These are phyloP conservation scores for Eremothecium cymbalariae DNA, from an alignment of 1,139 yeast genomes.

Conservation along the genomic window DNA sequence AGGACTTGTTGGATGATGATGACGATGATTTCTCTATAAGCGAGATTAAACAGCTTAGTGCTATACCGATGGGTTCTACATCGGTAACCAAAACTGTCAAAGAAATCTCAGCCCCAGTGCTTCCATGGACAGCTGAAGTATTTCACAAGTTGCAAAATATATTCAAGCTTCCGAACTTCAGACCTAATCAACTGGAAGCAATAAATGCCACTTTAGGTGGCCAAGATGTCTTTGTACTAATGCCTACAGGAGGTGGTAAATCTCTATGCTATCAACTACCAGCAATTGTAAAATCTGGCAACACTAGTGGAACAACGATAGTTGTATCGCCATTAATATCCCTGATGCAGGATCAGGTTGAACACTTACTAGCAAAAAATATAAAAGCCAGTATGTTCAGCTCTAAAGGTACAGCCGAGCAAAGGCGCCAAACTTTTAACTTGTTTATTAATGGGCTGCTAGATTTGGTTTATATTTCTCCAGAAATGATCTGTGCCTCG, in stretches of 20 bases:
- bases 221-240: conserved; percentile 82
- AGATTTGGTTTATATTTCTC: conserved; percentile 80
- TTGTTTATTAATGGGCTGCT: conserved; percentile 57
- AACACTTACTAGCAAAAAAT: conserved; percentile 56
- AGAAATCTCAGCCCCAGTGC: conserved; percentile 13
- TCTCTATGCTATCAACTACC: conserved; percentile 94
- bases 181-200: conserved; percentile 84
- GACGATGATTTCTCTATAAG: conserved; percentile 8
- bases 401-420: conserved; percentile 60
- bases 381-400: conserved; percentile 85
- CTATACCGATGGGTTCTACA: background rate
- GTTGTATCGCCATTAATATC: conserved; percentile 94
- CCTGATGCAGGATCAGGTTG: conserved; percentile 95
- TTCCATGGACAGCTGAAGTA: conserved; percentile 64
- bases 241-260: conserved; percentile 99
- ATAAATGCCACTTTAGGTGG: conserved; percentile 74
- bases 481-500: conserved; percentile 88
- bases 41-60: conserved; percentile 3
- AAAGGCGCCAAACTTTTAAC: conserved; percentile 55
- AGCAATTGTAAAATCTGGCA: conserved; percentile 69
- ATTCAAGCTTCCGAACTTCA: conserved; percentile 60
- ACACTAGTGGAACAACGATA: conserved; percentile 73
- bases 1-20: conserved; percentile 4
- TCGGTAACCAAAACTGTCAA: background rate
- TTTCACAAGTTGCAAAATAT: conserved; percentile 45